Conservation (phyloP, 345 rosid genomes). For the Iberis pinnata region DNA sequence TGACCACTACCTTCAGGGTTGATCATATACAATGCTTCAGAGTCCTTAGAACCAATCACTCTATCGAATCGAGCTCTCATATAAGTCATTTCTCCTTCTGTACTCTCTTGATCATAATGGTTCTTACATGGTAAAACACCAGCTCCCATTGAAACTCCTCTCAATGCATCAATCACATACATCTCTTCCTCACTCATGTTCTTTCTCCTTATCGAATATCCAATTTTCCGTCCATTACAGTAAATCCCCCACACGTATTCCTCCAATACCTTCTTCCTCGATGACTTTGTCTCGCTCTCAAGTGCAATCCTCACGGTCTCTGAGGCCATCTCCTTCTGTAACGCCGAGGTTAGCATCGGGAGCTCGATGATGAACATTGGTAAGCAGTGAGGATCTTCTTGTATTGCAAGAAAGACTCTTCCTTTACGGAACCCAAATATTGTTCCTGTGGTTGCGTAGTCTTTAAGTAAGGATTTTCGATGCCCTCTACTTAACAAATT, state of each 20-base stretch:
- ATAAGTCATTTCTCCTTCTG: slow-evolving; percentile 70
- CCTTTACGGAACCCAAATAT: slow-evolving; percentile 87
- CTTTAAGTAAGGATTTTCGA: slow-evolving; percentile 66
- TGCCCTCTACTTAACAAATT: slow-evolving; percentile 59
- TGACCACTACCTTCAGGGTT: slow-evolving; percentile 78
- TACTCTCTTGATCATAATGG: slow-evolving; percentile 48
- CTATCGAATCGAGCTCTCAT: slow-evolving; percentile 88
- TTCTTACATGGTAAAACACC: slow-evolving; percentile 77
- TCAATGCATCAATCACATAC: slow-evolving; percentile 72
- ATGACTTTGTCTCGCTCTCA: slow-evolving; percentile 80
- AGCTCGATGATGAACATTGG: slow-evolving; percentile 83
- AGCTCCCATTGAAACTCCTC: slow-evolving; percentile 97
- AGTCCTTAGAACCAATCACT: slow-evolving; percentile 83
- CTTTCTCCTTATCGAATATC: slow-evolving; percentile 83
- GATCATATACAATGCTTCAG: slow-evolving; percentile 88
- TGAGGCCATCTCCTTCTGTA: slow-evolving; percentile 92
- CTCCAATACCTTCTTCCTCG: slow-evolving; percentile 68
- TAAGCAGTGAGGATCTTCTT: slow-evolving; percentile 83
- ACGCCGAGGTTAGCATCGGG: slow-evolving; percentile 56
- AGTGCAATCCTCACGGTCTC: slow-evolving; percentile 76
- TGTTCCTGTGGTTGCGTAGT: slow-evolving; percentile 72
- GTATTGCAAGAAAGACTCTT: slow-evolving; percentile 68
- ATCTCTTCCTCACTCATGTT: slow-evolving; percentile 77
- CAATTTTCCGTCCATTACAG: slow-evolving; percentile 80
- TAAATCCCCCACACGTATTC: slow-evolving; percentile 93